A percentile compares a stretch with the other conserved stretches of the same genome.
phyloP scores from a whole-genome alignment of 1,139 yeast genomes.

The Suhomyces maxii region DNA sequence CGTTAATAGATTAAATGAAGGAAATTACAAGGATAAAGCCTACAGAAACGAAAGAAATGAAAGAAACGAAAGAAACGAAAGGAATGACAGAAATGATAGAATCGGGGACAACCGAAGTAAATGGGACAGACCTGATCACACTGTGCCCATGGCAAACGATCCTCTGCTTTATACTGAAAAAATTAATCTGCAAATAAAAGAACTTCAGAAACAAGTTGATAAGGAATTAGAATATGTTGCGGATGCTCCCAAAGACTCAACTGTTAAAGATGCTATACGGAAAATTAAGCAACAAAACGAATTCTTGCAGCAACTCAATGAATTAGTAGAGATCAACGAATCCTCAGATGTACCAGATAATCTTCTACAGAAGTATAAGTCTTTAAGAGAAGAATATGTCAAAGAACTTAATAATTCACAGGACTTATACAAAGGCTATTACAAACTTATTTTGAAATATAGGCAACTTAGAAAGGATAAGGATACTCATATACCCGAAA shows the following conservation, averaged over 20 bases:
- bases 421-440: slow-evolving; percentile 37
- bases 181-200: slow-evolving; percentile 13
- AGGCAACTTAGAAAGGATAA: slow-evolving; percentile 31
- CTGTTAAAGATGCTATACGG: slow-evolving; percentile 10
- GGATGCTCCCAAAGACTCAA: background rate
- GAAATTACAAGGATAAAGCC: too few relatives aligned
- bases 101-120: background rate
- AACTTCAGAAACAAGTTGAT: slow-evolving; percentile 19
- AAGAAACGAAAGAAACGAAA: background rate
- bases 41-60: background rate
- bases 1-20: too few relatives aligned
- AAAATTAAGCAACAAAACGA: slow-evolving; percentile 23
- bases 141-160: background rate
- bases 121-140: background rate
- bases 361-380: slow-evolving; percentile 24
- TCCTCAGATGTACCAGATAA: slow-evolving; percentile 16
- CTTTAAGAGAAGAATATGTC: slow-evolving; percentile 34
- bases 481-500: background rate
- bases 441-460: slow-evolving; percentile 43
- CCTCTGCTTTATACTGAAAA: slow-evolving; percentile 5
- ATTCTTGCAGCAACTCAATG: slow-evolving; percentile 23
- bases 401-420: slow-evolving; percentile 32
- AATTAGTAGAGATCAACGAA: slow-evolving; percentile 21
- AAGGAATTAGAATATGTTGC: slow-evolving; percentile 1
- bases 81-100: background rate